A percentile compares a stretch with the other conserved stretches of the same genome.
phyloP scores from a whole-genome alignment of 208 protist genomes.

The Jaenimonas drosophilae region DNA sequence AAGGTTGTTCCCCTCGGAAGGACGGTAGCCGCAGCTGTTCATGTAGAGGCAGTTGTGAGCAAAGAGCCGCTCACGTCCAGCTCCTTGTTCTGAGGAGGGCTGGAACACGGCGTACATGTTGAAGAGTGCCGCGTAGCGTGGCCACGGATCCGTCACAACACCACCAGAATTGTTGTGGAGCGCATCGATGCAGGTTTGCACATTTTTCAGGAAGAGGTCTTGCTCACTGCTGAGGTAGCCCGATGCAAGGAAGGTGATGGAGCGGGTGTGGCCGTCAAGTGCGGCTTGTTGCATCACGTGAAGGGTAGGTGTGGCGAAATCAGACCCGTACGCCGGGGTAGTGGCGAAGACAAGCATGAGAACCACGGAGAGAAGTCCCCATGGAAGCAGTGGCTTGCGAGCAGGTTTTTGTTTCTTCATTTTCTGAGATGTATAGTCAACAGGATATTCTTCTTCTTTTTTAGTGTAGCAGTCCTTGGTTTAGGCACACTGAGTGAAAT shows the following conservation, averaged over 20 bases:
- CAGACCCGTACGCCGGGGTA: background rate
- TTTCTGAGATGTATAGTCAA: too few relatives aligned
- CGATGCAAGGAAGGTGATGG: slow-evolving; percentile 52
- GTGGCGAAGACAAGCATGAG: too few relatives aligned
- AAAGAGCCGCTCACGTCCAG: slow-evolving; percentile 2
- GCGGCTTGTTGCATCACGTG: slow-evolving; percentile 16
- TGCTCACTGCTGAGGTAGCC: slow-evolving; percentile 23
- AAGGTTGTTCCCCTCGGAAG: slow-evolving; percentile 29
- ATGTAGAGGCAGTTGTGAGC: slow-evolving; percentile 11
- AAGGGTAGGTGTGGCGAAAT: background rate
- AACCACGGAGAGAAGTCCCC: too few relatives aligned
- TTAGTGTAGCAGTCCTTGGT: too few relatives aligned
- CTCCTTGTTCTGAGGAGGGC: slow-evolving; percentile 14
- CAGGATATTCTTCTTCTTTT: too few relatives aligned
- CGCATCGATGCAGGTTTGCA: slow-evolving; percentile 11
- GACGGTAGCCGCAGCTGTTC: slow-evolving; percentile 5
- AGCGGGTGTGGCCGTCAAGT: slow-evolving; percentile 14
- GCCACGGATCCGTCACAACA: slow-evolving; percentile 41
- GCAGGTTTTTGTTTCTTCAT: too few relatives aligned
- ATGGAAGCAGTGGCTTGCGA: too few relatives aligned
- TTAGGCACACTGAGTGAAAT: too few relatives aligned
- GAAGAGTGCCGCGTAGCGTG: slow-evolving; percentile 27
- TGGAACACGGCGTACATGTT: slow-evolving; percentile 61
- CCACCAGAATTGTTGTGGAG: slow-evolving; percentile 27
- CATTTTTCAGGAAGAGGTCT: slow-evolving; percentile 29